Base-by-base conservation (phyloP, 1,139 yeast species). In the Pichia cactophila region DNA sequence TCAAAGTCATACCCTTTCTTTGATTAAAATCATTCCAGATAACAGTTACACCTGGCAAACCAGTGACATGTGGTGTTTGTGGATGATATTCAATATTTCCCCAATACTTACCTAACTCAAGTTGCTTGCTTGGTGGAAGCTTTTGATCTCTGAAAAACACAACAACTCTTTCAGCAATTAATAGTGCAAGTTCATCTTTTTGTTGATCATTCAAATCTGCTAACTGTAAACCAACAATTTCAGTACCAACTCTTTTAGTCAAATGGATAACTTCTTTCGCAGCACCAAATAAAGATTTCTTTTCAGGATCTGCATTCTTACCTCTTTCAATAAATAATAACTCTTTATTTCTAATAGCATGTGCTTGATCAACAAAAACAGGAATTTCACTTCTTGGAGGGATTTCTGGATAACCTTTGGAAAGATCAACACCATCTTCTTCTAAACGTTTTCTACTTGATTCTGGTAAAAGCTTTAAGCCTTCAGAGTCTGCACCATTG, bases 221-320 rank as follows among this genome's bases (percentile, higher is more conserved):
- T 49, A 78, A 64, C 61, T 78, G 81, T 48, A 78, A 61, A 2
- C 81, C 81, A 46, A 74, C 73, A 58, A 79, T 69, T 58, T 77
- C 81, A n/a, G 81, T 76, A 51, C 83, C 83, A 52, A 76, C 64
- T 52, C 73, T 71, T 51, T 71, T 73, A 44, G 80, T 74, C 55
- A 75, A 65, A 51, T 77, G 55, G 41, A 57, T 69, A 17, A 77
- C 77, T 57, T 74, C 75, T 48, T 63, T 68, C 16, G 78, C 81
- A 46, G 79, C 80, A 20, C 73, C 70, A 47, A 77, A 69, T 45
- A 77, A 61, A 1, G 78, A 75, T 60, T 72, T 75, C 68, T 76
- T 76, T 53, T 74, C 79, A 6, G 77, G 77, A 55, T 76, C 80
- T 35, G 80, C 81, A 54, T 68, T 67, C 49, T 63, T 65, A 41